A percentile compares a stretch with the other conserved stretches of the same genome.
phyloP scores from a whole-genome alignment of 2,329 filamentous ascomycete species.

The Verticillium longisporum region DNA sequence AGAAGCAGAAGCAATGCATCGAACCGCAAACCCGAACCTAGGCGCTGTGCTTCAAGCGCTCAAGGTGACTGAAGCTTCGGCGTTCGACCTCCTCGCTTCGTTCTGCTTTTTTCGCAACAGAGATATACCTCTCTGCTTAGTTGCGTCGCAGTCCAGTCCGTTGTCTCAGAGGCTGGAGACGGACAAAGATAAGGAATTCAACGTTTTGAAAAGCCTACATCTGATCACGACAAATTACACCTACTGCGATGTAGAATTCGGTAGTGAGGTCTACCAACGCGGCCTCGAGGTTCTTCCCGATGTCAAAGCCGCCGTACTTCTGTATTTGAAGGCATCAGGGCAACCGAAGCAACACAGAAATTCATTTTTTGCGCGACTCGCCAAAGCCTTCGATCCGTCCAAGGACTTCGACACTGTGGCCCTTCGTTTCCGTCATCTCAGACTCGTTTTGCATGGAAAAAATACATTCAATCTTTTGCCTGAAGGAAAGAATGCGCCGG shows the following conservation, averaged over 20 bases:
- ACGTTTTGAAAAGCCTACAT: not conserved
- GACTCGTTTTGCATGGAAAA: not conserved
- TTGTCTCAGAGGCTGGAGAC: not conserved
- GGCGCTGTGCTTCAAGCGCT: not conserved
- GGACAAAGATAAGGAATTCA: not conserved
- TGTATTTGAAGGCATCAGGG: not conserved
- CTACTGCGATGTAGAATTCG: not conserved
- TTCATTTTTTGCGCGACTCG: not conserved
- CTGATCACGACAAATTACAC: not conserved
- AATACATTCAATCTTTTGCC: not conserved
- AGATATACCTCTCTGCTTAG: not conserved
- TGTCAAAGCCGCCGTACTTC: not conserved
- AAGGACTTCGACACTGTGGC: not conserved
- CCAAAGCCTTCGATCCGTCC: not conserved
- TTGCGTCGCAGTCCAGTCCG: not conserved
- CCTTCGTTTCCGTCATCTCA: not conserved
- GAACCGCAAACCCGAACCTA: too few species aligned
- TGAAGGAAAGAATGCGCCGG: not conserved
- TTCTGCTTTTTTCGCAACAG: not conserved
- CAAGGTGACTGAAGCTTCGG: not conserved
- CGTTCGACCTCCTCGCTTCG: not conserved
- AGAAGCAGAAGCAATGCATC: too few species aligned
- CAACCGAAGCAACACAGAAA: not conserved
- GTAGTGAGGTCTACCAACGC: not conserved
- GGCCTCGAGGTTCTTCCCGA: not conserved